Base-by-base conservation (phyloP, 306 rosid species). In the Lathyrus sativus region DNA sequence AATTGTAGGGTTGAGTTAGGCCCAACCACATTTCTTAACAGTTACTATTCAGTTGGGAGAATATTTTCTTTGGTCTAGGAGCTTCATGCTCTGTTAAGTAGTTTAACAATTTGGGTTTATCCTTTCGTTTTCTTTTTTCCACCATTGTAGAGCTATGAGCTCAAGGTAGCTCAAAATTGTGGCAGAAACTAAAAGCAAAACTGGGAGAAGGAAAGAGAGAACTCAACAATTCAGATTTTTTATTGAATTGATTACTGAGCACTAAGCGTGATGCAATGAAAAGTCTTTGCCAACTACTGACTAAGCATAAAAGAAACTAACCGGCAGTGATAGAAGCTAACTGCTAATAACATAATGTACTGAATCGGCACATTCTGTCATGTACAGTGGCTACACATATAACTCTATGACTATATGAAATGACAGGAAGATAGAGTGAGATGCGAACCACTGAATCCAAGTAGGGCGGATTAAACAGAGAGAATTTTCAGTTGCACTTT, bases 271-370 rank as follows among this genome's bases (percentile, higher is more conserved):
- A 26, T 55, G 61, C 10, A 28, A 37, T 35, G 45, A 35, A 15
- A 24, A 33, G n/a, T 60, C 45, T 60, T 44, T 60, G n/a, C 46
- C 15, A 35, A 15, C 46, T 33, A 7, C 43, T 9, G 44, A 35
- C 44, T 59, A 33, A 35, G 45, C 65, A 59, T 35, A 58, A 33
- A 11, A 31, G 26, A 58, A 58, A n/a, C 24, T 58, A 58, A 29
- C 62, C 6, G 39, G 2, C 31, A 29, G 33, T 13, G 11, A 29
- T 58, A 13, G 58, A 51, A 51, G 58, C 58, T 51, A 19, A 51
- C 31, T 22, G 58, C 58, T 51, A 51, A 51, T 51, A 51, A 51
- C 31, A 4, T 9, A 48, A 15, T 43, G 48, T 43, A 13, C 48
- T 33, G 38, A 33, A 33, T 33, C 38, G 5, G 38, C 38, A 33